Evolutionary conservation across 805 yeast species (phyloP), one percentile per base, ranked within the genome.

Genomic region (Vanderwaltozyma yarrowii): DNA sequence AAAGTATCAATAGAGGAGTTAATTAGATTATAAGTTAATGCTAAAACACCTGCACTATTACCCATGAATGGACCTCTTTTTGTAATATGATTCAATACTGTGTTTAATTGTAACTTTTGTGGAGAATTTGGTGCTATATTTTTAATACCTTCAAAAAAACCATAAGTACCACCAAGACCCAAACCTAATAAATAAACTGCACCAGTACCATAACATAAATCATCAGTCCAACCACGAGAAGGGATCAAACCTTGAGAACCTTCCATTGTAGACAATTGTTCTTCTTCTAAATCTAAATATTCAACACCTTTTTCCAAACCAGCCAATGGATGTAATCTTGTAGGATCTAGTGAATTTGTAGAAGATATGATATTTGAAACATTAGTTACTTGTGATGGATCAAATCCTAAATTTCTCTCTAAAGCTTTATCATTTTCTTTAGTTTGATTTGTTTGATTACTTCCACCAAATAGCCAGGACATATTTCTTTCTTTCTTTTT

Each of bases 161-260:
- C 98, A 53, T 77, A 80, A 12, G 78, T 64, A 43, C 98, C 98
- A 64, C 98, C 98, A 32, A 76, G 43, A 26, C 94, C 94, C 47
- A 92, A 71, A 31, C 95, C 94, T 24, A 82, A 50, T 49, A 92
- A 70, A 59, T 92, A 92, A 37, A 87, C 86, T 6, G 95, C 78
- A 63, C 98, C 98, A 10, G 97, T 82, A 50, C 98, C 98, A 63
- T 92, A 92, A 73, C 96, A 87, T 47, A 92, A 71, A 66, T 92
- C 97, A 61, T 92, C 98, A 13, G 87, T 74, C 94, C 96, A 92
- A 51, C 94, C 95, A 66, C 96, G 79, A n/a, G 94, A 82, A 20
- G 98, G 96, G 45, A 92, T 73, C 42, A 89, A 60, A 41, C 96
- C 94, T 56, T 84, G 86, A 2, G 94, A 76, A 29, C 95, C 96